Evolutionary conservation across 805 yeast species (phyloP).

Genomic region (Cyberlindnera saturnus): DNA sequence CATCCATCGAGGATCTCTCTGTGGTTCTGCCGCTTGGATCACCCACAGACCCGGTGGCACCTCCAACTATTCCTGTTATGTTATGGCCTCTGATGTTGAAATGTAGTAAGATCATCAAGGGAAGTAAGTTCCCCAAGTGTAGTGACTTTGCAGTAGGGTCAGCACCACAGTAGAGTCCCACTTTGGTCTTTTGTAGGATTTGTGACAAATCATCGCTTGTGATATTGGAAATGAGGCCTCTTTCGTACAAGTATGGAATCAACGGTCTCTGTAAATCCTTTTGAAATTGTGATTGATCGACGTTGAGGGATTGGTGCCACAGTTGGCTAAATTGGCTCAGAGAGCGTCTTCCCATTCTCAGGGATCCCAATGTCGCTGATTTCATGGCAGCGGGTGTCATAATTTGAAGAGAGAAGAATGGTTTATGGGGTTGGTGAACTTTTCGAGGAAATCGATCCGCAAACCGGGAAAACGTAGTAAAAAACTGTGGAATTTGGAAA

Average conservation of each 20-base stretch:
- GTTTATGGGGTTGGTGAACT: neutral
- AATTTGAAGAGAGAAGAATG: too few relatives aligned
- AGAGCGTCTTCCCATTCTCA: too few relatives aligned
- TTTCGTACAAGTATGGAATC: conserved; percentile 32
- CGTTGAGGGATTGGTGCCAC: conserved; percentile 14
- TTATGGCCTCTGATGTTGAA: conserved; percentile 80
- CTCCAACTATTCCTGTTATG: conserved; percentile 81
- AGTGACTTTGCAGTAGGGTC: conserved; percentile 91
- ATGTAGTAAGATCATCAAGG: conserved; percentile 79
- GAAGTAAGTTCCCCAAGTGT: conserved; percentile 87
- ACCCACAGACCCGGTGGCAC: conserved; percentile 94
- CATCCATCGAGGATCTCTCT: conserved; percentile 61
- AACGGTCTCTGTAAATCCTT: conserved; percentile 33
- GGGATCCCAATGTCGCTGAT: too few relatives aligned
- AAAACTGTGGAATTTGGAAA: too few relatives aligned
- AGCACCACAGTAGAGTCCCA: conserved; percentile 85
- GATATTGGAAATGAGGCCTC: conserved; percentile 41
- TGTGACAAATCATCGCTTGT: conserved; percentile 32
- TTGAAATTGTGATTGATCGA: conserved; percentile 16
- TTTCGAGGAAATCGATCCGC: too few relatives aligned
- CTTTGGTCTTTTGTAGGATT: conserved; percentile 25
- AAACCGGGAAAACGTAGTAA: too few relatives aligned
- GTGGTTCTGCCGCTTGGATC: conserved; percentile 91
- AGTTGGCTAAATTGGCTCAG: conserved; percentile 1
- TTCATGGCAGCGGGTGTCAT: too few relatives aligned